A percentile compares a stretch with the other conserved stretches of the same genome.
Evolutionary conservation across 306 rosid genomes (phyloP).

Genomic region (Luffa aegyptiaca): DNA sequence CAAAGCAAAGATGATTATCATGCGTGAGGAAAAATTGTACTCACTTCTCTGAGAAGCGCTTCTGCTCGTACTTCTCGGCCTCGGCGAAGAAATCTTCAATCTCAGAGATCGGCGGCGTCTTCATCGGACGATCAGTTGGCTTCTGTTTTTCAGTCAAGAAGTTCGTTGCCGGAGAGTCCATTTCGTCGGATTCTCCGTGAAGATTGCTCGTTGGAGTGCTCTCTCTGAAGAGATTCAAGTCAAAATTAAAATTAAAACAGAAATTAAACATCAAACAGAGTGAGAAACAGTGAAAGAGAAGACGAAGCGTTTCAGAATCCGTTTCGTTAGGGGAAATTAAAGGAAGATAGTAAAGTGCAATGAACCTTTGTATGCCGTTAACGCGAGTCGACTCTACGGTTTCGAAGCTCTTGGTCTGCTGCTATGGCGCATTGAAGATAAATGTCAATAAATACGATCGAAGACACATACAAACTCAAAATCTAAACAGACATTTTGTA

Average conservation of each 20-base stretch:
- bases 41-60: constrained; percentile 72
- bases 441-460: constrained; percentile 9
- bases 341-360: constrained; percentile 5
- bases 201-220: constrained; percentile 33
- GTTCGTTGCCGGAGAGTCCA: constrained; percentile 12
- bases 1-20: constrained; percentile 23
- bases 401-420: constrained; percentile 47
- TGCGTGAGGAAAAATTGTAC: constrained; percentile 22
- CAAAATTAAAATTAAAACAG: background rate
- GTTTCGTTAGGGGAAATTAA: constrained; percentile 2
- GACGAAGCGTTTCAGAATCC: constrained; percentile 11
- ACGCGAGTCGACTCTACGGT: constrained; percentile 28
- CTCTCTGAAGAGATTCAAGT: constrained; percentile 14
- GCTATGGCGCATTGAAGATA: constrained; percentile 15
- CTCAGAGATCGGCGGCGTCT: constrained; percentile 46
- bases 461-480: background rate
- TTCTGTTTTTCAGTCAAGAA: constrained; percentile 2
- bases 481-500: background rate
- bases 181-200: constrained; percentile 35
- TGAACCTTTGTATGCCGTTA: constrained; percentile 42
- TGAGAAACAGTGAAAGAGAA: background rate
- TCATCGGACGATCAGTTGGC: background rate
- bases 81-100: constrained; percentile 69
- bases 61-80: constrained; percentile 65
- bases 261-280: background rate